phyloP scores from a whole-genome alignment of 2,329 filamentous ascomycete genomes.

The Colletotrichum acutatum region DNA sequence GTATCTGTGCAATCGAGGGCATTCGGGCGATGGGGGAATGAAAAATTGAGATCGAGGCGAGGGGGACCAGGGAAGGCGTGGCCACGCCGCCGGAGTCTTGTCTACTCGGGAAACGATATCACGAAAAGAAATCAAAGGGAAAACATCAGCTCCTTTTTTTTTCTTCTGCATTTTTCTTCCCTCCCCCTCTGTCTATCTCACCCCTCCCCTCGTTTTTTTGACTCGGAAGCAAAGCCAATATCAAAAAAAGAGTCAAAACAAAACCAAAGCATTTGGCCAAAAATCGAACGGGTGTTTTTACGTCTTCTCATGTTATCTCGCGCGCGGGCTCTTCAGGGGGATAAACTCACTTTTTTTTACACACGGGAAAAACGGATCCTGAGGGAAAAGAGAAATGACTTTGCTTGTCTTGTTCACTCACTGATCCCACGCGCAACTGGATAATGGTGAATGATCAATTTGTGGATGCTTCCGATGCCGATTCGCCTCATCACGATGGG shows the following conservation, averaged over 20 bases:
- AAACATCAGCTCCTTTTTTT: neutral
- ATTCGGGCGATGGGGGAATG: conserved; percentile 17
- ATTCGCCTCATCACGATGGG: too few relatives aligned
- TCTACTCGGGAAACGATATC: conserved; percentile 24
- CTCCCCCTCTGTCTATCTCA: neutral
- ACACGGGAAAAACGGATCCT: conserved; percentile 29
- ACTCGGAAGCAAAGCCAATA: conserved; percentile 30
- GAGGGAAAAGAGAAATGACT: conserved; percentile 26
- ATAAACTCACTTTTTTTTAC: conserved; percentile 15
- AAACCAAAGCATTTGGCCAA: conserved; percentile 10
- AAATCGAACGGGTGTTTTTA: conserved; percentile 13
- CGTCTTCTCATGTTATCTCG: conserved; percentile 23
- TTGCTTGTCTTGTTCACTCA: conserved; percentile 16
- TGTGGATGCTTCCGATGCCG: too few relatives aligned
- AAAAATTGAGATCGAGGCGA: neutral
- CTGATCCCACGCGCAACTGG: neutral
- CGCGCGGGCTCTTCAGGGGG: conserved; percentile 6
- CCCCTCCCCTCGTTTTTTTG: conserved; percentile 16
- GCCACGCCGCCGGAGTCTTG: neutral
- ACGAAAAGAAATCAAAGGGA: conserved; percentile 11
- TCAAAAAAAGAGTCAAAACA: conserved; percentile 36
- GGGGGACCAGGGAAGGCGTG: conserved; percentile 6
- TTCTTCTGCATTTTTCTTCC: neutral
- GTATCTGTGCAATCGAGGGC: conserved; percentile 32
- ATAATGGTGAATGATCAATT: neutral